phyloP scores from a whole-genome alignment of 2,329 filamentous ascomycete genomes.

The Endothia cerciana region DNA sequence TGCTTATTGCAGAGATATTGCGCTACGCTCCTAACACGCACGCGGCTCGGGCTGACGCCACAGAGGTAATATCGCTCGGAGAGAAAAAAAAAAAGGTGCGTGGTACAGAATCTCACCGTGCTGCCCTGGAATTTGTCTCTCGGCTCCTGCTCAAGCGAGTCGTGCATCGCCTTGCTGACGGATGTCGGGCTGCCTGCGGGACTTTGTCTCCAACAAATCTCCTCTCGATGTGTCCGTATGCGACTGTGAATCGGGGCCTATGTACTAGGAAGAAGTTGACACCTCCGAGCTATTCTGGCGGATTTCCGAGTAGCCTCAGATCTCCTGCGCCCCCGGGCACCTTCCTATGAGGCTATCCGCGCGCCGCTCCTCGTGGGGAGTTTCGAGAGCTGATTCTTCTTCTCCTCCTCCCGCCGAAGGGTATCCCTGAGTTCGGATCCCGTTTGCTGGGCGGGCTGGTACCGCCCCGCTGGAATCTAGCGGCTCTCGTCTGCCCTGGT shows the following conservation, averaged over 20 bases:
- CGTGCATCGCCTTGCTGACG: not conserved
- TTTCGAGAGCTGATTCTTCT: not conserved
- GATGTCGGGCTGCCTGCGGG: not conserved
- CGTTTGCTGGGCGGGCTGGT: not conserved
- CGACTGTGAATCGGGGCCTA: not conserved
- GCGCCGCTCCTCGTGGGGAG: not conserved
- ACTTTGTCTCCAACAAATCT: not conserved
- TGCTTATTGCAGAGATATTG: not conserved
- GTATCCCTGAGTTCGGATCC: not conserved
- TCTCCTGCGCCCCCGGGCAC: not conserved
- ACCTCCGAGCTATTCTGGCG: no score
- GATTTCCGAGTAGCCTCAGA: not conserved
- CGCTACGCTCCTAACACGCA: not conserved
- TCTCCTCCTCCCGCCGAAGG: not conserved
- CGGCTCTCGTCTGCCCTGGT: not conserved
- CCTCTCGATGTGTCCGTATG: not conserved
- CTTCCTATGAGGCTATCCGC: not conserved
- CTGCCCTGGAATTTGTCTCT: conserved; percentile 6
- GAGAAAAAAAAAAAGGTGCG: not conserved
- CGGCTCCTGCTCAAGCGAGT: conserved; percentile 3
- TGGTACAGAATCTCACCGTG: not conserved
- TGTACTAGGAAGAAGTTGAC: not conserved
- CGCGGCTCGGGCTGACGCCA: conserved; percentile 1
- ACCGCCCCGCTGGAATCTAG: not conserved
- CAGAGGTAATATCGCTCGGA: conserved; percentile 13